Evolutionary conservation across 2,329 filamentous ascomycete genomes (phyloP), one percentile per base, ranked within the genome.

Genomic region (Fusarium chaquense): DNA sequence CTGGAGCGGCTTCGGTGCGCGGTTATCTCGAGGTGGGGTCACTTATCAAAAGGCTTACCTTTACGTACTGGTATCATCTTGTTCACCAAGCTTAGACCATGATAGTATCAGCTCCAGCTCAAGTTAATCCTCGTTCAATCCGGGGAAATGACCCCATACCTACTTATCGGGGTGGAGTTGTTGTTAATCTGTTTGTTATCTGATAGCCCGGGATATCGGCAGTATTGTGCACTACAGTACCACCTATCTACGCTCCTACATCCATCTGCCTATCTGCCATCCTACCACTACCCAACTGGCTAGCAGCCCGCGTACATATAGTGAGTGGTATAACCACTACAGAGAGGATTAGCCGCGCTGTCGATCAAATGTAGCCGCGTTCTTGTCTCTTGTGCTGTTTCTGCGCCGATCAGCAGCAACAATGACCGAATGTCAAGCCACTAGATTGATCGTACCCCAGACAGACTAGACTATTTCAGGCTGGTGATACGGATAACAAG

Each of bases 11-110:
- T 58, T 62, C 67, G 67, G 67, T 70, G 61, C 67, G 67, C 67
- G 67, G 67, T 71, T 71, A 71, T 71, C 68, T 69, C 41, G 11
- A 44, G 46, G 46, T 62, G 58, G 68, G 57, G 64, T 46, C 54
- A 33, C 54, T 65, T 71, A 71, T 66, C 60, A 65, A 68, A 36
- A 44, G 36, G 56, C 46, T 52, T 47, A 26, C 22, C 36, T 65
- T 65, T 65, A 61, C 62, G 62, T 65, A 65, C 54, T 45, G 57
- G 54, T 60, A 54, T 56, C 50, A 22, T 33, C 13, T 28, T 28
- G 26, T 43, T 15, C 16, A 12, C 26, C 18, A 20, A 32, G 51
- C 40, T 45, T 45, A 54, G 32, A 26, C 47, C 35, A 52, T 12
- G 12, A 20, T 24, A 30, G 28, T 52, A 52, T 52, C 49, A 52